Evolutionary conservation across 164 flowering plant species (phyloP), one percentile per base, ranked within the genome.

Genomic region (Pachysandra terminalis): DNA sequence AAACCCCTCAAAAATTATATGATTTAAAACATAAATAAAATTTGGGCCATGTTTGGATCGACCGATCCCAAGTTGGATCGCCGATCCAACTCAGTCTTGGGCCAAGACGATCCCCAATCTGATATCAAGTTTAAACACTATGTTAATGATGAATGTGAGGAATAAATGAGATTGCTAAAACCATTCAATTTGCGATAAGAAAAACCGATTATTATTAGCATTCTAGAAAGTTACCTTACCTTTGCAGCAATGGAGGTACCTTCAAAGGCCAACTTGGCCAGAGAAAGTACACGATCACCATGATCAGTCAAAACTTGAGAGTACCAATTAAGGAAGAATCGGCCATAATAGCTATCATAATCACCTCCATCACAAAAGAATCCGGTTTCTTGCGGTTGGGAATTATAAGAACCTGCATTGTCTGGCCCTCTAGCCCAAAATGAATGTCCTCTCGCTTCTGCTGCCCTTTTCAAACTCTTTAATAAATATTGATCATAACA

Each of bases 281-380:
- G 69, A 55, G 87, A 83, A 65, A 94, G 87, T 35, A 91, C 90
- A 63, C 81, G 90, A 66, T 88, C 90, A 45, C 82, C 91, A 75
- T 94, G 98, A 62, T 91, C 91, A 75, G 88, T 69, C 74, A 94
- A 78, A 69, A 85, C 78, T 68, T 79, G 83, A 48, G 95, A 86
- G 71, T 94, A 94, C 98, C 98, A 94, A 45, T 73, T 75, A 37
- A 94, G 92, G 78, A 94, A 91, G 76, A 94, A 94, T 70, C 96
- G 83, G 12, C 97, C 98, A 76, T 90, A 90, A 75, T 84, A 86
- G 58, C 92, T 81, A 86, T 94, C 93, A 75, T 88, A 94, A 63
- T 89, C 98, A 57, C 97, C 98, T 61, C 96, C 97, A 74, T 94
- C 96, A 78, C 96, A 84, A 72, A 94, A 94, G 79, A 94, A 94